phyloP scores from a whole-genome alignment of 805 yeast species.

The Hanseniaspora nectarophila region DNA sequence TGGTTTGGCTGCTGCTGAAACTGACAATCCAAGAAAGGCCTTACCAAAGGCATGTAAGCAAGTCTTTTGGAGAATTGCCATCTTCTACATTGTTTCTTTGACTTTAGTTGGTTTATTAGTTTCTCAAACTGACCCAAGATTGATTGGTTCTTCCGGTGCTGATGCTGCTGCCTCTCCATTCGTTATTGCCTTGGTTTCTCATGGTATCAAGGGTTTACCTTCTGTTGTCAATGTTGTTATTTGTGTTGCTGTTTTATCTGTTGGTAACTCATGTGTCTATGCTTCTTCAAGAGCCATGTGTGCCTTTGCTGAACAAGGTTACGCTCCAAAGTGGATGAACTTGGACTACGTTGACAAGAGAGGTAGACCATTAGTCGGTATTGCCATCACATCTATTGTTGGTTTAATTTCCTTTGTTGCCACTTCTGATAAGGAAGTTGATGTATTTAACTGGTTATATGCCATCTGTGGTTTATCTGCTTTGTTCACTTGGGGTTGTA shows the following conservation, averaged over 20 bases:
- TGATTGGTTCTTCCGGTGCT: conserved; percentile 38
- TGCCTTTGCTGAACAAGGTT: conserved; percentile 52
- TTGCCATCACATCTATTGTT: conserved; percentile 38
- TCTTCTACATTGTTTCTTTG: conserved; percentile 38
- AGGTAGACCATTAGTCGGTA: conserved; percentile 57
- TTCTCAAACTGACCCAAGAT: conserved; percentile 34
- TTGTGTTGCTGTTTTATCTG: conserved; percentile 53
- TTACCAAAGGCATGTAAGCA: conserved; percentile 44
- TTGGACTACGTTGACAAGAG: conserved; percentile 50
- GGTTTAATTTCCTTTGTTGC: conserved; percentile 51
- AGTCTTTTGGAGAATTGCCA: conserved; percentile 43
- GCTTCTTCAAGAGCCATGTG: conserved; percentile 57
- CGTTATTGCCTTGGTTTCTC: conserved; percentile 65
- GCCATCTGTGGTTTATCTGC: conserved; percentile 53
- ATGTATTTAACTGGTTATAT: conserved; percentile 52
- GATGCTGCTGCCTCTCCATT: conserved; percentile 65
- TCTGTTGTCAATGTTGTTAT: conserved; percentile 57
- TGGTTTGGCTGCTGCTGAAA: conserved; percentile 42
- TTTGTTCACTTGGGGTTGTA: conserved; percentile 52
- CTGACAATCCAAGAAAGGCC: conserved; percentile 36
- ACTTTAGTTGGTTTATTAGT: conserved; percentile 38
- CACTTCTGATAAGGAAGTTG: conserved; percentile 40
- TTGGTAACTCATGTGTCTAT: conserved; percentile 59
- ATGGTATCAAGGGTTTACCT: conserved; percentile 55
- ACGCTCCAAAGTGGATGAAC: conserved; percentile 39